A percentile compares a stretch with the other conserved stretches of the same genome.
Evolutionary conservation across 257 asterid species (phyloP).

Genomic region (Rehmannia glutinosa): DNA sequence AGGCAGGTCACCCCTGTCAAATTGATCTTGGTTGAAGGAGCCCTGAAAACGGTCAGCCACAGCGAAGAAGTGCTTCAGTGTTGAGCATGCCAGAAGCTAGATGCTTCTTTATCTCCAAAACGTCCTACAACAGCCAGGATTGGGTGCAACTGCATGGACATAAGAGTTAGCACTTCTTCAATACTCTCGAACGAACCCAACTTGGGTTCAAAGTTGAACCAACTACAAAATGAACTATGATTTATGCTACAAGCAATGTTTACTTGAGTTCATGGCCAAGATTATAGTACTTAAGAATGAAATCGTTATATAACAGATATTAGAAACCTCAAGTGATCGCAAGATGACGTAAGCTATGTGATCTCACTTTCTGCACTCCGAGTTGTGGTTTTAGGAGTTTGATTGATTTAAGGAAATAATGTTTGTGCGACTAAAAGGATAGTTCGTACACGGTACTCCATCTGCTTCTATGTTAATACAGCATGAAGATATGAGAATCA

Average conservation of each 20-base stretch:
- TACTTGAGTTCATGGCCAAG: background rate
- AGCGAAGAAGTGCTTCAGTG: background rate
- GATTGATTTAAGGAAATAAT: no score
- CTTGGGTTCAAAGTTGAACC: background rate
- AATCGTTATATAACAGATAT: background rate
- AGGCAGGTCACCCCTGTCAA: background rate
- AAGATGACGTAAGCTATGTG: background rate
- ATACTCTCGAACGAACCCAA: background rate
- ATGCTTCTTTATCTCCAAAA: background rate
- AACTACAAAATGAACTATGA: background rate
- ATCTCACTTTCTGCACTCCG: background rate
- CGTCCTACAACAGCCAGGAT: background rate
- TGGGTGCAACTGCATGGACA: background rate
- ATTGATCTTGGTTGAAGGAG: background rate
- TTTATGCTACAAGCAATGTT: background rate
- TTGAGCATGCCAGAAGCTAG: constrained; percentile 16
- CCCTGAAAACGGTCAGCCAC: background rate
- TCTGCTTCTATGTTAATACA: no score
- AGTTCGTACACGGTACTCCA: no score
- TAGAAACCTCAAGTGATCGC: background rate
- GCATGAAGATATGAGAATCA: no score
- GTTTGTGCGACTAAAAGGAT: no score
- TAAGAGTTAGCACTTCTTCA: background rate
- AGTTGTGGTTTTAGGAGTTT: no score
- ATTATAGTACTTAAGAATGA: background rate